phyloP scores from a whole-genome alignment of 2,329 filamentous ascomycete species.

The Remersonia thermophila region DNA sequence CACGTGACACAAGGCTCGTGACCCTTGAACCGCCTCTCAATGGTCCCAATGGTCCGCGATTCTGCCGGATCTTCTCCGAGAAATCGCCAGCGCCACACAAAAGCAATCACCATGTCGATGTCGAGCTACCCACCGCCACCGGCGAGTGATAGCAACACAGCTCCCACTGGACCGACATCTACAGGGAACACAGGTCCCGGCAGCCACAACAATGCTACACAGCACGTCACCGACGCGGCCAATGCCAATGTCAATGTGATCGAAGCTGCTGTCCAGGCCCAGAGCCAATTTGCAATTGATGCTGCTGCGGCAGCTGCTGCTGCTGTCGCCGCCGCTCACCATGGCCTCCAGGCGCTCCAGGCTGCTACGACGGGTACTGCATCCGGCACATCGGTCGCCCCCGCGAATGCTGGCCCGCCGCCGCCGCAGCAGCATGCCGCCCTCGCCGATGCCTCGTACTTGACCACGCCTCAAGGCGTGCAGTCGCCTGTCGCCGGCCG shows the following conservation, averaged over 20 bases:
- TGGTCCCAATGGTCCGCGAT: slow-evolving; percentile 7
- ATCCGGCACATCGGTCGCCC: not conserved
- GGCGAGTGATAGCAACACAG: not conserved
- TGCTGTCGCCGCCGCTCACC: slow-evolving; percentile 12
- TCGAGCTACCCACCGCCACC: slow-evolving; percentile 14
- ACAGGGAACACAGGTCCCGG: slow-evolving; percentile 2
- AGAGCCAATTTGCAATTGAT: slow-evolving; percentile 7
- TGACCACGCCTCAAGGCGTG: slow-evolving; percentile 4
- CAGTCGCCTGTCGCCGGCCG: not conserved
- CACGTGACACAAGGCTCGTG: too few relatives aligned
- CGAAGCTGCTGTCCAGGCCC: slow-evolving; percentile 1
- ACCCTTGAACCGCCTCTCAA: too few relatives aligned
- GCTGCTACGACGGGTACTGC: slow-evolving; percentile 13
- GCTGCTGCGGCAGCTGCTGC: slow-evolving; percentile 10
- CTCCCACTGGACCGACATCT: too few relatives aligned
- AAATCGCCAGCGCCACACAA: slow-evolving; percentile 11
- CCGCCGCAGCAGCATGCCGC: slow-evolving; percentile 10
- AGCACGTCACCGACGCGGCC: slow-evolving; percentile 1
- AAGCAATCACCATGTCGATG: slow-evolving; percentile 6
- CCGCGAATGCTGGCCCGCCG: slow-evolving; percentile 6
- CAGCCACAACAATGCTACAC: not conserved
- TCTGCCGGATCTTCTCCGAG: slow-evolving; percentile 18
- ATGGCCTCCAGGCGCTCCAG: slow-evolving; percentile 18
- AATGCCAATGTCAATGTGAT: not conserved
- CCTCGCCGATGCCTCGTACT: slow-evolving; percentile 6